A percentile compares a stretch with the other conserved stretches of the same genome.
Evolutionary conservation across 164 flowering plant genomes (phyloP).

Genomic region (Aristolochia fimbriata): DNA sequence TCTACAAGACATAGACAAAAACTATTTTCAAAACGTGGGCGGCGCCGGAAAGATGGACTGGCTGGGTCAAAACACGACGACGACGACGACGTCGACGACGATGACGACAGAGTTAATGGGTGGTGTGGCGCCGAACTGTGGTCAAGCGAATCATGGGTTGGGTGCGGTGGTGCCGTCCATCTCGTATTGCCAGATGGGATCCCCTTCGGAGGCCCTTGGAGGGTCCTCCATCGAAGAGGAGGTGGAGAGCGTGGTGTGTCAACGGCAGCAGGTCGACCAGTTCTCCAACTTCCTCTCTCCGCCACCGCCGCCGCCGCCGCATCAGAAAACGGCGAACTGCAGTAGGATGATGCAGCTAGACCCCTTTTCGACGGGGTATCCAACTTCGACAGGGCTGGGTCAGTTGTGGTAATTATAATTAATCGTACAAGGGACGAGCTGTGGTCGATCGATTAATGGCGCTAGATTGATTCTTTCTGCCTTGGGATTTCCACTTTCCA

Average conservation of each 20-base stretch:
- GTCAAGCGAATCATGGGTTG: slow-evolving; percentile 17
- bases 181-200: slow-evolving; percentile 12
- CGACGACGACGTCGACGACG: too few species aligned
- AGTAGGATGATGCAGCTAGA: too few species aligned
- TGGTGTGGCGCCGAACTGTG: background rate
- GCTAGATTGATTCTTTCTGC: too few species aligned
- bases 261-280: slow-evolving; percentile 17
- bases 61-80: slow-evolving; percentile 18
- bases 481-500: too few species aligned
- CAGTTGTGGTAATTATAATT: too few species aligned
- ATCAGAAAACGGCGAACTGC: too few species aligned
- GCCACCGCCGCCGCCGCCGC: background rate
- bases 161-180: slow-evolving; percentile 20
- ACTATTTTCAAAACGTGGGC: slow-evolving; percentile 20
- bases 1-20: slow-evolving; percentile 17
- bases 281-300: slow-evolving; percentile 15
- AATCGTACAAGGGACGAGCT: too few species aligned
- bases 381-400: too few species aligned
- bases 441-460: too few species aligned
- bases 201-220: slow-evolving; percentile 13
- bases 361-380: too few species aligned
- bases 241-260: slow-evolving; percentile 37
- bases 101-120: too few species aligned
- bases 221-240: slow-evolving; percentile 35
- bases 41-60: slow-evolving; percentile 37